Base-by-base conservation (phyloP, 371 early-diverging fungal species). In the Batrachochytrium dendrobatidis region DNA sequence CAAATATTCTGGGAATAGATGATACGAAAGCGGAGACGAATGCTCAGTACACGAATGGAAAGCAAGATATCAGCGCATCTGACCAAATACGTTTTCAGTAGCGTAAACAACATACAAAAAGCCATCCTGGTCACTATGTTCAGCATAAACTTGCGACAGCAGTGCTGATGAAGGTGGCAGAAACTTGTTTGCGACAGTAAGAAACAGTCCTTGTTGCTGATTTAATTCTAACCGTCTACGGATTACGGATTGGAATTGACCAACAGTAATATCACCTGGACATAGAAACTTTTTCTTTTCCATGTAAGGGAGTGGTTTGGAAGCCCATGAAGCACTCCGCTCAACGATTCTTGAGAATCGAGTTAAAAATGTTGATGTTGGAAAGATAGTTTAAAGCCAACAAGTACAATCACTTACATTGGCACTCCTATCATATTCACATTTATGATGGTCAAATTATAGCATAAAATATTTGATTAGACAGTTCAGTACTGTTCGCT, bases 231-330 rank as follows among this genome's bases (percentile, higher is more conserved):
- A 91, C 63, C 92, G 84, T 73, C 91, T 92, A 68, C 92, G 84
- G 45, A 56, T 91, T 48, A 94, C 94, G 69, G 91, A 92, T 46
- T 92, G 88, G 67, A 94, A 94, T 66, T 94, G 93, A 25, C 91
- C 94, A 20, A 94, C 91, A 1, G 92, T 93, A 53, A 94, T 71
- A 70, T 94, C 95, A 33, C 88, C 79, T 26, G 94, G 94, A 26
- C 56, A 56, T 15, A 56, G 56, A 48, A 56, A 56, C 56, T 59
- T 59, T 59, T 59, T 52, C 59, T 56, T 56, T 5, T 56, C 56
- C 56, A 56, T 56, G 4, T 49, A 22, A 3, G 56, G 56, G n/a
- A 56, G 45, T 5, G 39, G 24, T n/a, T 56, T 49, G 20, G 26
- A 35, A 32, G 56, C 10, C 49, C 49, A 48, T 10, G 39, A 26